These are phyloP conservation scores for Fusarium bulbicola DNA, from an alignment of 2,329 filamentous ascomycete species.

Conservation along the genomic window DNA sequence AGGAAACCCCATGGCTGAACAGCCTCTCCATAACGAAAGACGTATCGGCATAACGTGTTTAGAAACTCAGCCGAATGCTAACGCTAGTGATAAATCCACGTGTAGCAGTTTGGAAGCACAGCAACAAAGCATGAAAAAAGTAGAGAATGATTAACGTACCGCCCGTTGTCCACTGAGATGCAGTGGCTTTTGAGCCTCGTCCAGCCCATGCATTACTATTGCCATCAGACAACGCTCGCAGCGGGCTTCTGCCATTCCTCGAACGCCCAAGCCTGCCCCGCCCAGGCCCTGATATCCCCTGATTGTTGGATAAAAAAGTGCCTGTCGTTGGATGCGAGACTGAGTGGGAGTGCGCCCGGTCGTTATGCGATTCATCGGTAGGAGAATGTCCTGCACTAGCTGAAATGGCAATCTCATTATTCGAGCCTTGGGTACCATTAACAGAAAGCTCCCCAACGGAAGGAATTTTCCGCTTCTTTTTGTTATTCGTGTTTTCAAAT, in stretches of 20 bases:
- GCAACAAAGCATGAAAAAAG: background rate
- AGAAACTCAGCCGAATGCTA: background rate
- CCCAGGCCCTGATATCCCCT: constrained; percentile 83
- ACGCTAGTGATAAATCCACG: background rate
- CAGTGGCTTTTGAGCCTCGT: constrained; percentile 57
- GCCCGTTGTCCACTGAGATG: constrained; percentile 56
- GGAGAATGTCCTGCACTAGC: constrained; percentile 31
- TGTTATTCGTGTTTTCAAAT: constrained; percentile 98
- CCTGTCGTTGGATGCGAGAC: constrained; percentile 51
- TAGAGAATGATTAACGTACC: constrained; percentile 51
- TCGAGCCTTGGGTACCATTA: constrained; percentile 51
- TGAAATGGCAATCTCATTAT: constrained; percentile 49
- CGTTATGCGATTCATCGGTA: constrained; percentile 45
- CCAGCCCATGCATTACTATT: constrained; percentile 65
- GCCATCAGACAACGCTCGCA: constrained; percentile 68
- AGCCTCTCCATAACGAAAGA: background rate
- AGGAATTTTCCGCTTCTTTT: constrained; percentile 98
- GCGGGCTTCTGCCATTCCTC: constrained; percentile 68
- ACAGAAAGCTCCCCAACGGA: constrained; percentile 77
- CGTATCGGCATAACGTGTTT: background rate
- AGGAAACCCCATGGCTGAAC: background rate
- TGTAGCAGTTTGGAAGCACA: background rate
- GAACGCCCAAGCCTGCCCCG: constrained; percentile 82
- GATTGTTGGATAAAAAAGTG: constrained; percentile 58
- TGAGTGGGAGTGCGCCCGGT: constrained; percentile 37